phyloP scores from a whole-genome alignment of 495 filamentous ascomycete species.

The Tuber aestivum region DNA sequence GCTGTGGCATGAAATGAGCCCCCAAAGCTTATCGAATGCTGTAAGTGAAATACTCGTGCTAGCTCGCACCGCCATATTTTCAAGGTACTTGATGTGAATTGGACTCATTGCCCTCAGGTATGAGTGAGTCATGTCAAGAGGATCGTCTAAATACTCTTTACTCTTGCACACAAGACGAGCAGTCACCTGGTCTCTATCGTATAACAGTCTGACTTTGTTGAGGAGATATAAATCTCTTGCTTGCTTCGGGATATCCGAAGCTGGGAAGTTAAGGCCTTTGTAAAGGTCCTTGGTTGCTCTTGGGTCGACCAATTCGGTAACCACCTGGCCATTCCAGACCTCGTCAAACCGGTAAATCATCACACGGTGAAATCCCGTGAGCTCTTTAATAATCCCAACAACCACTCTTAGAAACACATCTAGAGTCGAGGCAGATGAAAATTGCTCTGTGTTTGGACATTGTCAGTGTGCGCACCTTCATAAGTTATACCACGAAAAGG shows the following conservation, averaged over 20 bases:
- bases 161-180: constrained; percentile 78
- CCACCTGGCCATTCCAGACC: constrained; percentile 74
- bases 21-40: constrained; percentile 80
- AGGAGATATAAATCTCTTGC: constrained; percentile 73
- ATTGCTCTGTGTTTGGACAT: constrained; percentile 50
- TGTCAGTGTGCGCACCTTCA: constrained; percentile 6
- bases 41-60: constrained; percentile 95
- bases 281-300: constrained; percentile 76
- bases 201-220: constrained; percentile 73
- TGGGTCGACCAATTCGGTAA: constrained; percentile 80
- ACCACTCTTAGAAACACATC: constrained; percentile 65
- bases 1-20: constrained; percentile 79
- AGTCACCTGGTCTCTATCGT: constrained; percentile 68
- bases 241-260: constrained; percentile 84
- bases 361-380: constrained; percentile 88
- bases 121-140: constrained; percentile 76
- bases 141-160: constrained; percentile 65
- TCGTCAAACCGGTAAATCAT: constrained; percentile 93
- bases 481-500: background rate
- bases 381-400: constrained; percentile 74
- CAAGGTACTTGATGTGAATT: constrained; percentile 80
- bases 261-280: constrained; percentile 85
- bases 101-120: constrained; percentile 89
- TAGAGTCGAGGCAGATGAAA: constrained; percentile 62
- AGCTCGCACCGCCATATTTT: constrained; percentile 82